Base-by-base conservation (phyloP, 805 yeast genomes). In the Myxozyma monticola region DNA sequence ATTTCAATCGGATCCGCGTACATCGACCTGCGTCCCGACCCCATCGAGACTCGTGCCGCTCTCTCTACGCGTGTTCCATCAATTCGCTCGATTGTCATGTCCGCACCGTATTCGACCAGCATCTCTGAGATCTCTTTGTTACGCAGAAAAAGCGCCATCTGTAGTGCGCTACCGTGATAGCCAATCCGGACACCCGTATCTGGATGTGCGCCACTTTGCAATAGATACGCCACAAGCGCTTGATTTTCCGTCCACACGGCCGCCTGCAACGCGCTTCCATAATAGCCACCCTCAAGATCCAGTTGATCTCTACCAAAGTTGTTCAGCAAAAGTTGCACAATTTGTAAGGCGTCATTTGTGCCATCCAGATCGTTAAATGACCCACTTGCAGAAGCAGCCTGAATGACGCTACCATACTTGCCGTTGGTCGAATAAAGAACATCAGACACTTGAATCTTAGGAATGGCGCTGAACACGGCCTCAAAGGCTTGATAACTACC, bases 251-350 rank as follows among this genome's bases (percentile, higher is more conserved):
- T 14, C 42, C 42, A 38, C 24, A 9, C 7, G 14, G 42, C 42
- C 7, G 42, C 42, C 33, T 38, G 42, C 33, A 38, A 17, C 6
- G 33, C 33, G 22, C 42, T 38, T 9, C 42, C 42, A 28, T 38
- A 38, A 6, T 38, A 18, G 4, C 42, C 42, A 9, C 42, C 42
- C 17, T 7, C 24, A 7, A 38, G 7, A 15, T 21, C 33, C 17
- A 38, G 9, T 17, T 38, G 42, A 9, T 20, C 24, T 8, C 33
- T 7, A 17, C 42, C 42, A 6, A 9, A 9, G 4, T 6, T 12
- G 8, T 25, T 18, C 33, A 38, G 21, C 14, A 38, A 12, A 15
- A 38, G 33, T 4, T 24, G 8, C 21, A 38, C 6, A n/a, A 38
- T 38, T 25, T n/a, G 12, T 8, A 38, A 5, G 14, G 33, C 36